These are phyloP conservation scores for Polysphondylium violaceum DNA, from an alignment of 78 protist species.

Conservation along the genomic window DNA sequence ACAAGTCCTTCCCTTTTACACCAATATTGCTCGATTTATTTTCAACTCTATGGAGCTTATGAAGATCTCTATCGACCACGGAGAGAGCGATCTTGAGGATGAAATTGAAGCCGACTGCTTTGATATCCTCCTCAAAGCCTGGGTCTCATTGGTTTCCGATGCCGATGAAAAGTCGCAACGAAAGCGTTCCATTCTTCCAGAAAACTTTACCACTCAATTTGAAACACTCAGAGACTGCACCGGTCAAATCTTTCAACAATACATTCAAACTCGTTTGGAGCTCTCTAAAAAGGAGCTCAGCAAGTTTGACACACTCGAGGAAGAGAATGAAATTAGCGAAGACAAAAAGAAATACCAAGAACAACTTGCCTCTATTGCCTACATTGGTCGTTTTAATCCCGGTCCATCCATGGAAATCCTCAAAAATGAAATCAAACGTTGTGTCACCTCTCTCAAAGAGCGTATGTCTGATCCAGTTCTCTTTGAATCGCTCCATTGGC, in stretches of 20 bases:
- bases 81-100: constrained; percentile 58
- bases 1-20: background rate
- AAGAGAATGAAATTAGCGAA: constrained; percentile 36
- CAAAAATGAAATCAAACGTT: constrained; percentile 16
- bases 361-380: constrained; percentile 42
- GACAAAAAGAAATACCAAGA: constrained; percentile 71
- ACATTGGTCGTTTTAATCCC: constrained; percentile 61
- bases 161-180: background rate
- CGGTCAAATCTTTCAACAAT: constrained; percentile 28
- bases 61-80: constrained; percentile 11
- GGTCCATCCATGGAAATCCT: constrained; percentile 34
- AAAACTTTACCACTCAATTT: background rate
- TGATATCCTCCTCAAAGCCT: constrained; percentile 17
- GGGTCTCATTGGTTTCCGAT: constrained; percentile 41
- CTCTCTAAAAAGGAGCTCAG: constrained; percentile 24
- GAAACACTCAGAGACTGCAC: background rate
- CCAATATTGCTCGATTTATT: constrained; percentile 14
- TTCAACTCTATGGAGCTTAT: background rate
- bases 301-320: background rate
- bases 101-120: constrained; percentile 64
- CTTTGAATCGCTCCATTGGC: constrained; percentile 63
- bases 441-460: background rate
- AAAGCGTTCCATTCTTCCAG: background rate
- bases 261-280: constrained; percentile 47
- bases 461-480: background rate